Conservation (phyloP, 768 basidiomycete species). For the Tephrocybe sp. region DNA sequence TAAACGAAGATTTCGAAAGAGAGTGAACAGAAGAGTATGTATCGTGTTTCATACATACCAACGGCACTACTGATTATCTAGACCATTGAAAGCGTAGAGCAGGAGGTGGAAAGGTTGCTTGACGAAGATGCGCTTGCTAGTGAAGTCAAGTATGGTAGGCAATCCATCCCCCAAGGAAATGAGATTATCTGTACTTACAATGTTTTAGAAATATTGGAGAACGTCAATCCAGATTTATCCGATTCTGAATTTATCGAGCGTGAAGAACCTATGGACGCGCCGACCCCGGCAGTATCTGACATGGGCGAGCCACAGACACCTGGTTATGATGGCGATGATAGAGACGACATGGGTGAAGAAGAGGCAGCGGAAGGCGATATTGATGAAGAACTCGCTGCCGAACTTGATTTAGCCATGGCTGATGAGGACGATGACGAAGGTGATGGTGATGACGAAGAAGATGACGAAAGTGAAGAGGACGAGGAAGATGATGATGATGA, state of each 20-base stretch:
- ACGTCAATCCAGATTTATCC: slow-evolving; percentile 88
- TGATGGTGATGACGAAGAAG: slow-evolving; percentile 60
- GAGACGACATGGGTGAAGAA: slow-evolving; percentile 57
- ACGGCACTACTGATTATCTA: slow-evolving; percentile 24
- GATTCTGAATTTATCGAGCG: slow-evolving; percentile 85
- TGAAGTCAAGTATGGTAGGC: slow-evolving; percentile 75
- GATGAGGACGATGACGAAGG: slow-evolving; percentile 61
- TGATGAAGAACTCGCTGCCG: slow-evolving; percentile 86
- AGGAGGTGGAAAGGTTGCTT: slow-evolving; percentile 86
- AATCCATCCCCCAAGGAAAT: not conserved
- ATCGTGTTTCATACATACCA: not conserved
- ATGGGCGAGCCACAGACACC: slow-evolving; percentile 63
- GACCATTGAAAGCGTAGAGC: slow-evolving; percentile 94
- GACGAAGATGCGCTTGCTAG: slow-evolving; percentile 76
- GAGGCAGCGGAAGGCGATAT: slow-evolving; percentile 78
- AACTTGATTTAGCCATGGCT: slow-evolving; percentile 82
- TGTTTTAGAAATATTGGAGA: slow-evolving; percentile 73
- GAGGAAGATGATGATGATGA: slow-evolving; percentile 83
- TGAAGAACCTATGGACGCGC: slow-evolving; percentile 64
- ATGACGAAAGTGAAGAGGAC: slow-evolving; percentile 66
- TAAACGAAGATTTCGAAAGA: slow-evolving; percentile 90
- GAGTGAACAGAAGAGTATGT: slow-evolving; percentile 78
- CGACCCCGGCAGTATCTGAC: slow-evolving; percentile 73
- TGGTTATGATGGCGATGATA: slow-evolving; percentile 57
- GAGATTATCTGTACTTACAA: not conserved